Base-by-base conservation (phyloP, 176 grass and related monocot genomes). In the Zoysia pacifica region DNA sequence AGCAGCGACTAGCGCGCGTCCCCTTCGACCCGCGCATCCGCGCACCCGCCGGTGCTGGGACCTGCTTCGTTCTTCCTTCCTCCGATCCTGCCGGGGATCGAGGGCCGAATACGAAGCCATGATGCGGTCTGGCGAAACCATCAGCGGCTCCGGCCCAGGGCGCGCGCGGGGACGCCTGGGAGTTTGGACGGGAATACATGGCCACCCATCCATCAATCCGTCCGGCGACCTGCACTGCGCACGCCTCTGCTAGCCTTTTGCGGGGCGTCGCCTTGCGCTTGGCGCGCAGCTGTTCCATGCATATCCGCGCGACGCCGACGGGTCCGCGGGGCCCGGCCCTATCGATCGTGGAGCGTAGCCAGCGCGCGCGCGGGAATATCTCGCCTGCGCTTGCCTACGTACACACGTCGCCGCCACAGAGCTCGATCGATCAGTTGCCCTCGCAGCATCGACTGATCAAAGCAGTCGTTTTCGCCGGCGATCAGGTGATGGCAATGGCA, bases 231-330 rank as follows among this genome's bases (percentile, higher is more conserved):
- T 38, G 20, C 28, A 36, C 44, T 43, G 70, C 20, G 5, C 56
- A 53, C 44, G 59, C 39, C 62, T 82, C 53, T 55, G 76, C 19
- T 41, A 72, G 74, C 85, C 85, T 92, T 92, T 84, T 72, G 83
- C 74, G 63, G 19, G 20, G 9, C 68, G 84, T 93, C 87, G 85
- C 47, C 36, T 75, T 84, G 81, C 87, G 70, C 79, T 93, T 90
- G 91, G 84, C 80, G 58, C 41, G 44, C 44, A 74, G 61, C 36
- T 88, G 81, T 83, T 56, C 52, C 69, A 64, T 75, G 84, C 84
- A 54, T 83, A 73, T 81, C 2, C 78, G 72, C 52, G 64, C 55
- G 66, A 58, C 66, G 39, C 59, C 5, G 70, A 54, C 77, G 64
- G 77, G 77, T 14, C 76, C 76, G 55, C 12, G 11, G 9, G n/a